Conservation (phyloP, 768 basidiomycete genomes). For the Lentinula boryana region DNA sequence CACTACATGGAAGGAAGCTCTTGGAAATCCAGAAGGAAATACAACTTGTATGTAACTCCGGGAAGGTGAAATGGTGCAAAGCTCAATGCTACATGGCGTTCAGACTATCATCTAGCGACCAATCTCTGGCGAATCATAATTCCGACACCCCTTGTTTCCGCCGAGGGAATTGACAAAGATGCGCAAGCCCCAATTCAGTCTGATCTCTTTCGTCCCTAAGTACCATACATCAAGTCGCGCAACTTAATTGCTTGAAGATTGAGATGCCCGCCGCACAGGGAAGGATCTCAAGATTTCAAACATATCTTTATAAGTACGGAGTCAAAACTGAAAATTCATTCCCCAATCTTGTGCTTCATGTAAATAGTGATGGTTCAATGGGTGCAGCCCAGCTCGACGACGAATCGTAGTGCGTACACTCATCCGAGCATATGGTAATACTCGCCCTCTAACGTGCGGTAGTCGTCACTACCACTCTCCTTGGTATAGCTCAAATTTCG, state of each 20-base stretch:
- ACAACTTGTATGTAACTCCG: too few relatives aligned
- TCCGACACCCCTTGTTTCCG: neutral
- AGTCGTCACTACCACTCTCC: conserved; percentile 4
- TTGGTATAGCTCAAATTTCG: conserved; percentile 5
- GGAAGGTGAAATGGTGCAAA: neutral
- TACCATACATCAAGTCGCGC: neutral
- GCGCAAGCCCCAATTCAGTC: neutral
- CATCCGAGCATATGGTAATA: too few relatives aligned
- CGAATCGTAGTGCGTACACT: conserved; percentile 6
- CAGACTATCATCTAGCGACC: neutral
- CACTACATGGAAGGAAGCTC: too few relatives aligned
- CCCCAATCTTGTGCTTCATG: neutral
- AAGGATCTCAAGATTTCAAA: neutral
- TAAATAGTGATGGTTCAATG: conserved; percentile 9
- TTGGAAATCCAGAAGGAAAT: too few relatives aligned
- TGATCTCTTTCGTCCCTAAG: neutral
- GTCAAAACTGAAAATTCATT: neutral
- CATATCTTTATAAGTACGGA: neutral
- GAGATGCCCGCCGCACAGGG: neutral
- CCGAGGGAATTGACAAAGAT: neutral
- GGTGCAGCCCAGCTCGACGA: conserved; percentile 7
- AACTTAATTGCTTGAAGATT: neutral
- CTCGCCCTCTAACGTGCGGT: neutral
- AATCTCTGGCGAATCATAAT: neutral
- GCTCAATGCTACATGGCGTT: neutral